Conservation (phyloP, 176 grass and related monocot species). For the Ananas comosus region DNA sequence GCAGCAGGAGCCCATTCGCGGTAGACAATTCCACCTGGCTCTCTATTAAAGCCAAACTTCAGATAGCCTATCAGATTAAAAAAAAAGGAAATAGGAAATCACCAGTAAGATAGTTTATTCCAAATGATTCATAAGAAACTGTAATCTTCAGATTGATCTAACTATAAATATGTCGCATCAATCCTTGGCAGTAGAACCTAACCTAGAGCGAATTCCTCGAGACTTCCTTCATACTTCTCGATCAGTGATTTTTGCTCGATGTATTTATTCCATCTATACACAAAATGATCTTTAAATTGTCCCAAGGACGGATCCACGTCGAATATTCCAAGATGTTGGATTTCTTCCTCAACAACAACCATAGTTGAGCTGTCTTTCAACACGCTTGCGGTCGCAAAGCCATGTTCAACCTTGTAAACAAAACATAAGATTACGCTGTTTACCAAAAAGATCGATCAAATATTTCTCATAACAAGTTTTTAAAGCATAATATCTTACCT, state of each 20-base stretch:
- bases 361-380: constrained; percentile 32
- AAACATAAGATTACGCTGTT: not conserved
- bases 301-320: constrained; percentile 46
- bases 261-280: constrained; percentile 55
- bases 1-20: constrained; percentile 95
- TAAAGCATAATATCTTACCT: constrained; percentile 5
- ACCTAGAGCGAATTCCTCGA: constrained; percentile 81
- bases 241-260: constrained; percentile 50
- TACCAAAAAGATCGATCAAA: not conserved
- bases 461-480: not conserved
- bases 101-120: not conserved
- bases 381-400: constrained; percentile 30
- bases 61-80: constrained; percentile 52
- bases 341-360: constrained; percentile 21
- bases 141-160: not conserved
- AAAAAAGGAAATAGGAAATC: not conserved
- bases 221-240: constrained; percentile 58
- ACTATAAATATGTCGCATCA: constrained; percentile 4
- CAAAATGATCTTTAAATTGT: constrained; percentile 68
- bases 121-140: not conserved
- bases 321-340: constrained; percentile 43
- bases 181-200: constrained; percentile 4
- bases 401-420: constrained; percentile 42
- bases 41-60: constrained; percentile 84
- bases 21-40: constrained; percentile 52